Evolutionary conservation across 1,139 yeast species (phyloP), one percentile per base, ranked within the genome.

Genomic region (Suhomyces bolitotheri): DNA sequence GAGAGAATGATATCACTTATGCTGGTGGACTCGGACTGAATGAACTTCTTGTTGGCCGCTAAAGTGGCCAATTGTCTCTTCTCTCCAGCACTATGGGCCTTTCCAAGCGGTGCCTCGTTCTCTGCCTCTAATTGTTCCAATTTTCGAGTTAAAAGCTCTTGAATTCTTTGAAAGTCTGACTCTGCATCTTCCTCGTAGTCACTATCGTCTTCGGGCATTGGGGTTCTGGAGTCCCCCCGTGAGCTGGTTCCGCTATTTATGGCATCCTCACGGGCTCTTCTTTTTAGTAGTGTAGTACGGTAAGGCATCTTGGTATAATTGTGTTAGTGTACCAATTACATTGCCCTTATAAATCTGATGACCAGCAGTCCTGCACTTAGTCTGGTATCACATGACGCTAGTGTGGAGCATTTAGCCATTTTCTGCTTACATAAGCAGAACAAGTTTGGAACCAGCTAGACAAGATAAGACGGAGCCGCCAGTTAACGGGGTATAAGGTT

Each of bases 1-100:
- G 78, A 68, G 9, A 43, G 41, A 12, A 71, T 58, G 22, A 71
- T 65, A 27, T 70, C 75, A 38, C 60, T 65, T 24, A 70, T 64
- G 6, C 70, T 56, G n/a, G 71, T 61, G 27, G 60, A 50, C 34
- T 61, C 62, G 0, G 66, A 56, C 35, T 64, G 66, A 32, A 71
- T 68, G 28, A 71, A 46, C 7, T 58, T 50, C 43, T 55, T 61
- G 41, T 66, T 70, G 44, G 68, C 48, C 16, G 57, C 51, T 16
- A 46, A 47, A 4, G 62, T 67, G 7, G 59, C 53, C 27, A 58
- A 56, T 46, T 70, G 75, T 34, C 61, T 56, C 22, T 43, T 38
- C 28, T 48, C 53, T 2, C 41, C 36, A 22, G 46, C 36, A 7
- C 41, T 33, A 22, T 40, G 42, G 29, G 50, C 52, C 7, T 47